These are phyloP conservation scores for Pontederia paniculata DNA, from an alignment of 176 grass and related monocot genomes.

Conservation along the genomic window DNA sequence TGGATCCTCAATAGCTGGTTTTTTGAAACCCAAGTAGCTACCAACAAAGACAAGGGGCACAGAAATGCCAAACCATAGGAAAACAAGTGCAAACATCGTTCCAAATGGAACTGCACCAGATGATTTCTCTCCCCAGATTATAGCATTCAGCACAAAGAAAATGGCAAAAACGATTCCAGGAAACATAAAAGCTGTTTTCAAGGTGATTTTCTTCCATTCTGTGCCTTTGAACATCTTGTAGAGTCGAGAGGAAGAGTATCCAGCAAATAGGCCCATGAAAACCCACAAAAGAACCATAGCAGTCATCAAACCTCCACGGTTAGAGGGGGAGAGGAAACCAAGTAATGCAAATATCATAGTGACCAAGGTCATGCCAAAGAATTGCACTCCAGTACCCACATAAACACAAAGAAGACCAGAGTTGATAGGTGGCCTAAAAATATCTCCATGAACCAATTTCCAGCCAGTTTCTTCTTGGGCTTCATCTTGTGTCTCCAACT, in stretches of 20 bases:
- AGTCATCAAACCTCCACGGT: constrained; percentile 25
- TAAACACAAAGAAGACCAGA: constrained; percentile 21
- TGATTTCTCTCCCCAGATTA: constrained; percentile 27
- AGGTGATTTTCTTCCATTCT: constrained; percentile 24
- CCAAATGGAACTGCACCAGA: constrained; percentile 28
- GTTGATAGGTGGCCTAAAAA: constrained; percentile 17
- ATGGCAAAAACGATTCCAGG: constrained; percentile 17
- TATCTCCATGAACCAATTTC: constrained; percentile 26
- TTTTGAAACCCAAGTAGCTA: constrained; percentile 23
- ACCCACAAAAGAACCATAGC: constrained; percentile 29
- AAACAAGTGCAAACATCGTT: constrained; percentile 23
- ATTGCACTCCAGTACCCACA: constrained; percentile 24
- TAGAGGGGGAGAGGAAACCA: constrained; percentile 26
- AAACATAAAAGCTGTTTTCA: constrained; percentile 23
- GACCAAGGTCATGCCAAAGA: constrained; percentile 28
- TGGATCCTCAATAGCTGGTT: constrained; percentile 19
- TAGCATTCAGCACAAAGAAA: constrained; percentile 21
- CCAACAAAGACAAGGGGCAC: constrained; percentile 22
- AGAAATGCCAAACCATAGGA: constrained; percentile 27
- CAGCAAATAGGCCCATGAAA: constrained; percentile 23
- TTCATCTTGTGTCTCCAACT: constrained; percentile 23
- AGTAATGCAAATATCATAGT: constrained; percentile 26
- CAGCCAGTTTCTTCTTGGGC: constrained; percentile 27
- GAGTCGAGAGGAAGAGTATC: constrained; percentile 18
- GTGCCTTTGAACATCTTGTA: constrained; percentile 26